Evolutionary conservation across 306 rosid species (phyloP).

Genomic region (Fragaria vesca): DNA sequence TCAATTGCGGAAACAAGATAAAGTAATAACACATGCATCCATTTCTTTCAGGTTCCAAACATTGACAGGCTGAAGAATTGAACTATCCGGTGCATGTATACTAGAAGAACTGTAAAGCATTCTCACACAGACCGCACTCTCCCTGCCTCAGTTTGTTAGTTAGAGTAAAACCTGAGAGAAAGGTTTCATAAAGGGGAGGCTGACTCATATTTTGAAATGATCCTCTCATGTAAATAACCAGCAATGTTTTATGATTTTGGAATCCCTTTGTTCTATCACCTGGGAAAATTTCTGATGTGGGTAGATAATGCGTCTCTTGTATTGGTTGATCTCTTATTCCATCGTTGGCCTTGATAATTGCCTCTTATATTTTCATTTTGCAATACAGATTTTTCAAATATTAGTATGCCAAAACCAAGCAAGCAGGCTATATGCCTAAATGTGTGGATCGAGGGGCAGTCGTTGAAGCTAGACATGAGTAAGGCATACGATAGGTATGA

Average conservation of each 20-base stretch:
- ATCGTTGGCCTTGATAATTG: too few relatives aligned
- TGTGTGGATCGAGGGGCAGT: too few relatives aligned
- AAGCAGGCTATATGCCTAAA: too few relatives aligned
- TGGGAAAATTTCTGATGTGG: neutral
- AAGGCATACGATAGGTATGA: too few relatives aligned
- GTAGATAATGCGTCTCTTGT: neutral
- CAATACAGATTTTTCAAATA: too few relatives aligned
- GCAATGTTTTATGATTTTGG: neutral
- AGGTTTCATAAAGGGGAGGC: neutral
- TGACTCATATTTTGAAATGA: neutral
- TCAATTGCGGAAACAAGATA: neutral
- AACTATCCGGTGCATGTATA: neutral
- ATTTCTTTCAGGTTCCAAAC: conserved; percentile 25
- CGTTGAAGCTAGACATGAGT: too few relatives aligned
- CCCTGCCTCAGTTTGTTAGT: neutral
- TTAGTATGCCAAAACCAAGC: too few relatives aligned
- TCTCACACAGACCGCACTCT: neutral
- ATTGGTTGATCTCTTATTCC: neutral
- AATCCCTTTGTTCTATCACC: neutral
- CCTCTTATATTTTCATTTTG: too few relatives aligned
- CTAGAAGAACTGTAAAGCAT: conserved; percentile 7
- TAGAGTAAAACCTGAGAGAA: neutral
- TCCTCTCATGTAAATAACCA: neutral
- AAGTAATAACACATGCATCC: neutral
- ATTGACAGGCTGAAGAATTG: conserved; percentile 8